Conservation (phyloP, 345 rosid genomes). For the Barbarea vulgaris region DNA sequence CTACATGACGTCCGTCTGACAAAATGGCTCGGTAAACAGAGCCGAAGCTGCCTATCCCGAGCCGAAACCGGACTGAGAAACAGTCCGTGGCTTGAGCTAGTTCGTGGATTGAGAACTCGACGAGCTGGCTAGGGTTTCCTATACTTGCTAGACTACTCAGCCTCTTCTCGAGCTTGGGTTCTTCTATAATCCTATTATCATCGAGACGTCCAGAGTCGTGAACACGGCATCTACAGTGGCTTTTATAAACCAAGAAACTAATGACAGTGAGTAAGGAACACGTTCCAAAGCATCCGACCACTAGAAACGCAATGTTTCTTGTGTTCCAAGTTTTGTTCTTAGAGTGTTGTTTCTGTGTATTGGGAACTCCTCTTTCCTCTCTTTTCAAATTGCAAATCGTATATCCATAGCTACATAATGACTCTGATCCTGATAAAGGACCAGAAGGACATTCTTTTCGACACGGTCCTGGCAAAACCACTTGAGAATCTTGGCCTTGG, state of each 20-base stretch:
- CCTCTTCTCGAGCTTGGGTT: constrained; percentile 54
- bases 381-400: constrained; percentile 15
- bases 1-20: constrained; percentile 67
- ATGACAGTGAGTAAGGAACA: constrained; percentile 41
- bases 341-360: background rate
- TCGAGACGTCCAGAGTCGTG: constrained; percentile 77
- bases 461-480: constrained; percentile 64
- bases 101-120: constrained; percentile 55
- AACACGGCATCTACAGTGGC: constrained; percentile 50
- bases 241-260: constrained; percentile 51
- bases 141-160: constrained; percentile 65
- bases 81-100: constrained; percentile 55
- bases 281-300: constrained; percentile 70
- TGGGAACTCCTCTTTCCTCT: background rate
- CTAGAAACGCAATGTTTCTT: constrained; percentile 52
- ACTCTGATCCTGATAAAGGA: constrained; percentile 29
- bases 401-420: constrained; percentile 31
- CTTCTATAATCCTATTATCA: constrained; percentile 31
- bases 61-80: constrained; percentile 60
- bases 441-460: constrained; percentile 44
- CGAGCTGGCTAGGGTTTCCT: constrained; percentile 58
- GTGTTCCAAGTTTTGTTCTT: constrained; percentile 41
- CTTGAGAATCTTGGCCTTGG: background rate
- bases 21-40: constrained; percentile 61
- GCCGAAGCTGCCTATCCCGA: constrained; percentile 83